Conservation (phyloP, 2,329 filamentous ascomycete genomes). For the Elsinoe batatas region DNA sequence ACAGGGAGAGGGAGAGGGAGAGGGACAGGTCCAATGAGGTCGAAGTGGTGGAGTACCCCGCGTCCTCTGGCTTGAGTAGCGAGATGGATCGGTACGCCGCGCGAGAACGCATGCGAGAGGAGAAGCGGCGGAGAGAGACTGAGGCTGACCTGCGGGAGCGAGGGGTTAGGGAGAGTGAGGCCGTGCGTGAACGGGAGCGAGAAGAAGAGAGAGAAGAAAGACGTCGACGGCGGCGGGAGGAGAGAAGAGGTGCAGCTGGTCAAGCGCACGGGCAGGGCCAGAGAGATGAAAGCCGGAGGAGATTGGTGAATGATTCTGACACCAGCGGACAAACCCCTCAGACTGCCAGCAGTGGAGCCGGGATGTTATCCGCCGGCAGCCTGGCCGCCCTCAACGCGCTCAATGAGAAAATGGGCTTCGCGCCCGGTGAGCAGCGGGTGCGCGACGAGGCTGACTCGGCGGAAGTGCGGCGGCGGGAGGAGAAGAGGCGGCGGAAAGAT, state of each 20-base stretch:
- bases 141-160: conserved; percentile 20
- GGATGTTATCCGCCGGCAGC: conserved; percentile 44
- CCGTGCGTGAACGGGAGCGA: background rate
- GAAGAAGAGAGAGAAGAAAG: conserved; percentile 17
- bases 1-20: conserved; percentile 24
- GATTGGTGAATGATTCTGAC: conserved; percentile 7
- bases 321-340: background rate
- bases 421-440: conserved; percentile 5
- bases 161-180: conserved; percentile 13
- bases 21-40: conserved; percentile 26
- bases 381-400: conserved; percentile 54
- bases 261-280: conserved; percentile 19
- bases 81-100: conserved; percentile 9
- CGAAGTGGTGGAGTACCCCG: conserved; percentile 8
- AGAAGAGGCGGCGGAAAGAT: conserved; percentile 13
- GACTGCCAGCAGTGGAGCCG: conserved; percentile 18
- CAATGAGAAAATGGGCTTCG: conserved; percentile 15
- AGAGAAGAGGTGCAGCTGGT: conserved; percentile 19
- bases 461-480: conserved; percentile 8
- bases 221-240: conserved; percentile 16
- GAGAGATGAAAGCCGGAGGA: conserved; percentile 1
- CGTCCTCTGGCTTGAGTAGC: background rate
- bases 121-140: conserved; percentile 18
- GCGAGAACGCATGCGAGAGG: conserved; percentile 12
- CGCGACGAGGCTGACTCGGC: conserved; percentile 12